Evolutionary conservation across 495 filamentous ascomycete species (phyloP), one percentile per base, ranked within the genome.

Genomic region (Hypoxylon perforatum): DNA sequence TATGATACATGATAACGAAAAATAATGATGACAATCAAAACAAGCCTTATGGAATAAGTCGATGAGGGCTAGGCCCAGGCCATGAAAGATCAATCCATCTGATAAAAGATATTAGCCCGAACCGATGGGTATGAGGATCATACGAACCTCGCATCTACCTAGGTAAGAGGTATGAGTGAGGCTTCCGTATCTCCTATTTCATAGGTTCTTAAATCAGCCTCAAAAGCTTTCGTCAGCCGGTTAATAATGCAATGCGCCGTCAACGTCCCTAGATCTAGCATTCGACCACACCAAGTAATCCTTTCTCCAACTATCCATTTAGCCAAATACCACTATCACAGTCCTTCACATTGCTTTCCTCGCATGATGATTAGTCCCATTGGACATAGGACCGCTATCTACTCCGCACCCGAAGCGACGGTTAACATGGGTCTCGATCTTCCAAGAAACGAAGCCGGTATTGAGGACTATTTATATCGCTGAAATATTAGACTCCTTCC

Each of bases 261-360:
- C 41, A 55, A 41, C 22, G 28, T 50, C 17, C 45, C 44, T 12
- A 17, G 28, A 51, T 52, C 50, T 45, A 35, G 39, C 19, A 4
- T 54, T 39, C 46, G 17, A n/a, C 30, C 5, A 59, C 19, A 44
- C 51, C 51, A 25, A 28, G 38, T 12, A 50, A 55, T 15, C 17
- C 21, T 23, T 64, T 55, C 55, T 59, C 71, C 47, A 69, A 67
- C 68, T 71, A 67, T 22, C 61, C 49, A 59, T 74, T 74, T 74
- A 74, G 65, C 71, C 71, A 71, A 57, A 65, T 59, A 41, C 9
- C 38, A 53, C 23, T 15, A 41, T 67, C 53, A 12, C 19, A 28
- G 15, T 21, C 39, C 46, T 36, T 39, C 38, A 18, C 14, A 33
- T 15, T 41, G 35, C 21, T n/a, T 11, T 45, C 11, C 4, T 53